These are phyloP conservation scores for Leccinum disarticulatum DNA, from an alignment of 768 basidiomycete genomes.

Conservation along the genomic window DNA sequence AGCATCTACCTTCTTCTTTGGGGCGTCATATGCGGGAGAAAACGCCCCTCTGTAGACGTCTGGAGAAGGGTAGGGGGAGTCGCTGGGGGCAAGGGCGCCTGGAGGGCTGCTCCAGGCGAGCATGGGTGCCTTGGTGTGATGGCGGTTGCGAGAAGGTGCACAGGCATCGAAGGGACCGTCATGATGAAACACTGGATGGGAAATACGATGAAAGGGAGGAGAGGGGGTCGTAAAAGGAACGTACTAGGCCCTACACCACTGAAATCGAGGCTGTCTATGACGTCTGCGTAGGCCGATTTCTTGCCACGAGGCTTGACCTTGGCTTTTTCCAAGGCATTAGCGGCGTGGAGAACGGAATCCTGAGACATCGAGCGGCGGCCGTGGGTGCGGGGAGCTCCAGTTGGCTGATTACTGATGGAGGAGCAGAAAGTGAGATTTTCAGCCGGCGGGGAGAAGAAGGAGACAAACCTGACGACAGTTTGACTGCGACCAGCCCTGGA, in stretches of 20 bases:
- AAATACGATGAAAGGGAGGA: constrained; percentile 3
- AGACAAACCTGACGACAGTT: constrained; percentile 40
- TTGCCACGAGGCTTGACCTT: constrained; percentile 51
- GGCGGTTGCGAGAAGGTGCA: constrained; percentile 84
- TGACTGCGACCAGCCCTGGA: constrained; percentile 57
- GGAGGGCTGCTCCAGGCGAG: constrained; percentile 61
- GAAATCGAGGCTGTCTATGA: constrained; percentile 86
- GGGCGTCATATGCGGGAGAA: constrained; percentile 52
- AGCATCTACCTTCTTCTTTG: constrained; percentile 85
- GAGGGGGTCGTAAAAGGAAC: constrained; percentile 32
- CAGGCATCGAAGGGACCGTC: constrained; percentile 92
- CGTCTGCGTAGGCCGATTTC: constrained; percentile 85
- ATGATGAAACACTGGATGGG: constrained; percentile 77
- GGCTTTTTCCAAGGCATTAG: constrained; percentile 43
- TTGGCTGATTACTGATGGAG: constrained; percentile 22
- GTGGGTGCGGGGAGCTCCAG: constrained; percentile 24
- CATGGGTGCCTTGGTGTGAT: constrained; percentile 79
- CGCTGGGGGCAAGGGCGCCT: constrained; percentile 39
- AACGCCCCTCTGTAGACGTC: constrained; percentile 43
- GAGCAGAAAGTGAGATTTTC: constrained; percentile 21
- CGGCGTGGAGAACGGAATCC: constrained; percentile 43
- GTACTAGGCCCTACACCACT: constrained; percentile 81
- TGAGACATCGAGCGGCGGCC: constrained; percentile 51
- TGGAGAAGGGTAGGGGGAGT: constrained; percentile 52
- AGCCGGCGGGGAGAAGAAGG: constrained; percentile 5